Evolutionary conservation across 148 eudicot genomes (phyloP).

Genomic region (Limonium bicolor): DNA sequence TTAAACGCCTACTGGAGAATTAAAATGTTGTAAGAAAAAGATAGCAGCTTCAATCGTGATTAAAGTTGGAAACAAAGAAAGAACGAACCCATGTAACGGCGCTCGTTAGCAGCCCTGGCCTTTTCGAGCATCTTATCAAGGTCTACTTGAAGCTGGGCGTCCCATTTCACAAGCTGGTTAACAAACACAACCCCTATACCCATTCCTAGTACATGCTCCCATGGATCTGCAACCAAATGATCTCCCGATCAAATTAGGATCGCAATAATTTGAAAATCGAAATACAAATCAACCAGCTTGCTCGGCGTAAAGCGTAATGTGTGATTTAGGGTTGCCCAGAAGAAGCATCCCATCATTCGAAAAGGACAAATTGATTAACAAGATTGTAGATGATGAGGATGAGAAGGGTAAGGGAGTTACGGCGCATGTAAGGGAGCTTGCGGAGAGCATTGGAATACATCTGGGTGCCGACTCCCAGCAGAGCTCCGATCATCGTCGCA

Average conservation of each 20-base stretch:
- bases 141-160: constrained; percentile 59
- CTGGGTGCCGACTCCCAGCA: constrained; percentile 80
- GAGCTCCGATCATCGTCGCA: constrained; percentile 84
- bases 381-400: background rate
- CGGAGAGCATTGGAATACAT: constrained; percentile 99
- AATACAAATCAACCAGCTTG: background rate
- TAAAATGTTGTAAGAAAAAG: too few relatives aligned
- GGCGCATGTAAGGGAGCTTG: constrained; percentile 96
- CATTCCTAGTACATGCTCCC: constrained; percentile 97
- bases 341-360: too few relatives aligned
- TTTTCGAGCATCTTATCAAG: constrained; percentile 83
- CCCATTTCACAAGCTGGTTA: constrained; percentile 83
- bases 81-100: constrained; percentile 72
- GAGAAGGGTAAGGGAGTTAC: constrained; percentile 16
- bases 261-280: background rate
- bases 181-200: constrained; percentile 74
- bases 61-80: too few relatives aligned
- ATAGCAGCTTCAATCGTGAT: too few relatives aligned
- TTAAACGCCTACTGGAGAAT: too few relatives aligned
- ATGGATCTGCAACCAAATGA: constrained; percentile 67
- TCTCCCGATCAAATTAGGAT: background rate
- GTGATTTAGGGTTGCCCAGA: background rate
- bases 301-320: too few relatives aligned
- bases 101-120: constrained; percentile 85
- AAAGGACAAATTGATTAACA: too few relatives aligned